Percentiles rank a stretch among this genome's conserved stretches.
phyloP scores from a whole-genome alignment of 2,329 filamentous ascomycete species.

The Diaporthe australafricana region DNA sequence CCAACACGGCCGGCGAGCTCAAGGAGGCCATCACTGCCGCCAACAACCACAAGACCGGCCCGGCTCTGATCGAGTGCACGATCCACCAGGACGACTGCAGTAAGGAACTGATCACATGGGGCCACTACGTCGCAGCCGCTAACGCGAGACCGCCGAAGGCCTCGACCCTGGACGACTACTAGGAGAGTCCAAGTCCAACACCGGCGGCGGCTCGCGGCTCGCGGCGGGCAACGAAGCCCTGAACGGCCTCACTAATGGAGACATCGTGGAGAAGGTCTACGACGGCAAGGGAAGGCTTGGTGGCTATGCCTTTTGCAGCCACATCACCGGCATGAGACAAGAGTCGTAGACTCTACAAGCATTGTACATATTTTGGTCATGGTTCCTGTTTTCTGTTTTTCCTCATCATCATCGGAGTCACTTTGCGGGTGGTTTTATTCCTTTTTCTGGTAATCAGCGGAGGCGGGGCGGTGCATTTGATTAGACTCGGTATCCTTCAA shows the following conservation, averaged over 20 bases:
- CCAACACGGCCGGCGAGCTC: constrained; percentile 42
- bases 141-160: constrained; percentile 43
- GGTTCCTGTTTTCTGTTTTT: neutral
- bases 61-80: constrained; percentile 43
- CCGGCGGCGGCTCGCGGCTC: constrained; percentile 21
- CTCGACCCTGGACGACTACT: constrained; percentile 33
- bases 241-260: neutral
- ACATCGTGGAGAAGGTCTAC: constrained; percentile 33
- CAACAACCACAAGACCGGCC: constrained; percentile 39
- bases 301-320: constrained; percentile 36
- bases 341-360: neutral
- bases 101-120: constrained; percentile 45
- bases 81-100: constrained; percentile 46
- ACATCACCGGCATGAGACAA: constrained; percentile 30
- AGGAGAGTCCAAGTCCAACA: constrained; percentile 22
- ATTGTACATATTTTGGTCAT: constrained; percentile 26
- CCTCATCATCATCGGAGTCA: constrained; percentile 30
- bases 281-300: constrained; percentile 34
- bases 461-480: constrained; percentile 24
- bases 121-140: constrained; percentile 43
- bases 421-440: constrained; percentile 10
- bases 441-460: constrained; percentile 26
- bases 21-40: constrained; percentile 39
- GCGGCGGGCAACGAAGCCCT: neutral
- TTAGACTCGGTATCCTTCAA: constrained; percentile 32